Evolutionary conservation across 2,329 filamentous ascomycete genomes (phyloP), one percentile per base, ranked within the genome.

Genomic region (Xylaria hypoxylon): DNA sequence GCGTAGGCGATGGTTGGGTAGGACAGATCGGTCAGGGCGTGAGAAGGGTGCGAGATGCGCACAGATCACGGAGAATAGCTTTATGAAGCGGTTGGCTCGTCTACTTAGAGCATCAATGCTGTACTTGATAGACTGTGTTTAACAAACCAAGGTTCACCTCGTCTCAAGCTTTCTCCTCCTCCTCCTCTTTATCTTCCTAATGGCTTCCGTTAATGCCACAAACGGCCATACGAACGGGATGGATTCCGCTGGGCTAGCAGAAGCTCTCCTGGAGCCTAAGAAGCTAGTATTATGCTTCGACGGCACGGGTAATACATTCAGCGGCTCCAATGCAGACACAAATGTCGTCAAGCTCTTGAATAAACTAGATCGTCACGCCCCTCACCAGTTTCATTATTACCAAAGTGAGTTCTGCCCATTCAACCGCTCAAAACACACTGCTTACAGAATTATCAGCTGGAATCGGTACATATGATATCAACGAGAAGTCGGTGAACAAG

Each of bases 271-370:
- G 1, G 66, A 66, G 47, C 57, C 67, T 5, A 70, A 63, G 71
- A 82, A 83, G 68, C 78, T 85, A 17, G 73, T 84, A 5, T 76
- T 85, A 15, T 85, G 81, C 72, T 84, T 85, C 55, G 83, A 85
- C 64, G 83, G 83, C 35, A 85, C 82, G 1, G 83, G 83, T 3
- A 84, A 83, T 67, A 78, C 77, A 0, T 84, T 83, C 68, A 82
- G 74, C 10, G 81, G 82, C 7, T 80, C 80, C 48, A 80, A 82
- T 64, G 77, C 80, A 4, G 85, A 87, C 71, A 86, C 84, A 17
- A 87, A 87, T 60, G 82, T 87, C 2, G 81, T 86, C 59, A 86
- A 86, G 71, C 76, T 87, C 10, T 77, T 82, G 44, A 77, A 76
- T 56, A 82, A 81, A 74, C 69, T 86, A 24, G 82, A 86, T 55